Evolutionary conservation across 495 filamentous ascomycete genomes (phyloP).

Genomic region (Melanomma pulvis-pyrius): DNA sequence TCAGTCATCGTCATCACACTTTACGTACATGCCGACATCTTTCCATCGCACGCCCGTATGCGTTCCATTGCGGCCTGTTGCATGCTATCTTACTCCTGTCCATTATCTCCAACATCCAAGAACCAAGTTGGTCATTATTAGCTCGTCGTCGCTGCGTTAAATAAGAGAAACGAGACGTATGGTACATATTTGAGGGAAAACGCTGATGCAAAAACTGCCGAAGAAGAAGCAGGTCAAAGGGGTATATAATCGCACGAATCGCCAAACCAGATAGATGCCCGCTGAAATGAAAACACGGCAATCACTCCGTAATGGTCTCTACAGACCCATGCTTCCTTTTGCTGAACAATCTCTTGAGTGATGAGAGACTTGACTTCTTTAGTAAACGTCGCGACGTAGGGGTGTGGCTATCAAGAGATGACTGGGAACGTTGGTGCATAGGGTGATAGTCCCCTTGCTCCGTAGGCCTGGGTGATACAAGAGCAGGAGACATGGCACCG

Average conservation of each 20-base stretch:
- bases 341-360: constrained; percentile 32
- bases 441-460: constrained; percentile 9
- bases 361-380: constrained; percentile 30
- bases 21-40: neutral
- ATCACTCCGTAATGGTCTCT: constrained; percentile 31
- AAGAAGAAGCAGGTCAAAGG: constrained; percentile 16
- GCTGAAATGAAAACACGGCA: constrained; percentile 14
- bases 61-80: neutral
- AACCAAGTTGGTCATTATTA: constrained; percentile 8
- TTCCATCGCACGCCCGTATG: neutral
- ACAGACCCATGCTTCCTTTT: constrained; percentile 29
- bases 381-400: constrained; percentile 25
- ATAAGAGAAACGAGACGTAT: constrained; percentile 9
- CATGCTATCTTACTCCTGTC: neutral
- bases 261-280: constrained; percentile 7
- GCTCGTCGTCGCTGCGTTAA: constrained; percentile 27
- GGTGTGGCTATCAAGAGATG: constrained; percentile 24
- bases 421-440: constrained; percentile 16
- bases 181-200: constrained; percentile 19
- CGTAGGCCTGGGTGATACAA: constrained; percentile 7
- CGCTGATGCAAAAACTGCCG: constrained; percentile 5
- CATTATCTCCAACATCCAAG: neutral
- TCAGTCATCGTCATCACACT: neutral
- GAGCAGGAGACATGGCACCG: constrained; percentile 27
- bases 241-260: constrained; percentile 33